Percentiles rank a stretch among this genome's conserved stretches.
Evolutionary conservation across 495 filamentous ascomycete species (phyloP).

Genomic region (Choiromyces venosus): DNA sequence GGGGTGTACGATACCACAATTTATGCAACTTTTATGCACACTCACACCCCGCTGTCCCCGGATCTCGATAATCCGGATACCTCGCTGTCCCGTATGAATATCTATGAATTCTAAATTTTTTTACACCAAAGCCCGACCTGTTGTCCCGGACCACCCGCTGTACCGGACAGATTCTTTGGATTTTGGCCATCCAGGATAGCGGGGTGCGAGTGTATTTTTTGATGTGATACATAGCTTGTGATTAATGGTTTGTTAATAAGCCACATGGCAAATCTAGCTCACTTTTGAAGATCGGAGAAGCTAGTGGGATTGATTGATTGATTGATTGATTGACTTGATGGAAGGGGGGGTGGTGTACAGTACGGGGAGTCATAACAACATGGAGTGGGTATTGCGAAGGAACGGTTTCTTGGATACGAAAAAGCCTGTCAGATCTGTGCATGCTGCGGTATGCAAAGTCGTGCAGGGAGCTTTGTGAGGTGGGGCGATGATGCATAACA

Average conservation of each 20-base stretch:
- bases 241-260: neutral
- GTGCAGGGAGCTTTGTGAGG: slow-evolving; percentile 30
- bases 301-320: neutral
- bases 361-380: neutral
- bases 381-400: neutral
- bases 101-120: neutral
- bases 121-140: no score
- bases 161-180: no score
- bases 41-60: no score
- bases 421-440: slow-evolving; percentile 36
- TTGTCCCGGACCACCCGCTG: no score
- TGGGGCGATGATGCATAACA: slow-evolving; percentile 16
- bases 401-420: neutral
- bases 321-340: neutral
- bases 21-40: no score
- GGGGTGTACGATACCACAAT: neutral
- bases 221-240: neutral
- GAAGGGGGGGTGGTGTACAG: neutral
- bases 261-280: slow-evolving; percentile 1
- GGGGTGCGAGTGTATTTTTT: no score
- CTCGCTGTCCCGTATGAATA: no score
- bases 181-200: no score
- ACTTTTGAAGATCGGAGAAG: slow-evolving; percentile 3
- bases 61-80: no score
- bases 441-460: slow-evolving; percentile 29